Evolutionary conservation across 371 early-diverging fungal species (phyloP), one percentile per base, ranked within the genome.

Genomic region (Mucor racemosus): DNA sequence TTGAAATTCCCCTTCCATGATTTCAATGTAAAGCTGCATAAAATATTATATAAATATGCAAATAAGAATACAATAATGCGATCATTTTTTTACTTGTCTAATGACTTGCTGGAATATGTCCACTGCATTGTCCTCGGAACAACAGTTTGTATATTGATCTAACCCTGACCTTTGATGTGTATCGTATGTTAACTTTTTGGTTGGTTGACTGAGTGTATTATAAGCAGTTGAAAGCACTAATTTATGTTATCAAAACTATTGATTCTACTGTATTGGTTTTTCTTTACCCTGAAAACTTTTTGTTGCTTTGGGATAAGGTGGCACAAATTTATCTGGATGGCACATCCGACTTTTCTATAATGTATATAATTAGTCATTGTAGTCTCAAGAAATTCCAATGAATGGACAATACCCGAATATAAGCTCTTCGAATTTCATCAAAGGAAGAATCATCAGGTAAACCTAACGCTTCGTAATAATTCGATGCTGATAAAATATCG

Each of bases 1-100:
- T 59, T 84, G 84, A 71, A 87, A 89, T 68, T 89, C 87, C 39
- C 89, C 89, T 54, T 87, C 89, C 85, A 89, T 81, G 62, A 89
- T 86, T 73, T 89, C 89, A 41, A 79, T 77, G 65, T 85, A 89
- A 33, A 85, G 65, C 83, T 64, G 34, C 15, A 40, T 35, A 38
- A 38, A 38, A 38, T 38, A 38, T 50, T 50, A 26, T 11, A 50
- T 21, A 50, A 50, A 50, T 26, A 50, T 1, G 9, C 13, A 50
- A 7, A 48, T 9, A 48, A 48, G 7, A 8, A 17, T 48, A 17
- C 10, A 17, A 48, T 7, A 48, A 17, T 48, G 21, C 1, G 38
- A 38, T 38, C 38, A 48, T 17, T 3, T 38, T 56, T 35, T 63
- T 72, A 87, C 88, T 66, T 87, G 88, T 21, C 84, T 79, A 39